Base-by-base conservation (phyloP, 2,329 filamentous ascomycete genomes). In the Aspergillus vadensis region DNA sequence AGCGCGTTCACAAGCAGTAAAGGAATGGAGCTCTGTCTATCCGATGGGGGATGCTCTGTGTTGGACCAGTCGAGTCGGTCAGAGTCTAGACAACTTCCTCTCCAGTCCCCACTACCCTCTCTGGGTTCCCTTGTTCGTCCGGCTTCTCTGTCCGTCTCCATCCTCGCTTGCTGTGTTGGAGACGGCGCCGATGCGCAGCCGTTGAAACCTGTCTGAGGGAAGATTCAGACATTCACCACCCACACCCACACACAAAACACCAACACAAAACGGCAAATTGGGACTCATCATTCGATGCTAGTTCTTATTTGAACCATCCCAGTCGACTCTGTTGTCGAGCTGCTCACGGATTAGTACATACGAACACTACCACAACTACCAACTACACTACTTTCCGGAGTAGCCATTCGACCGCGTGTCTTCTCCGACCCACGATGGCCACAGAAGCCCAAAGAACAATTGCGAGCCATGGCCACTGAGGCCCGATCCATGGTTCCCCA, bases 21-120 rank as follows among this genome's bases (percentile, higher is more conserved):
- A 51, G 36, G 52, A 57, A 36, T 36, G 53, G 59, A 57, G 53
- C 53, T 44, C 10, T 55, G 52, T 55, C 39, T 21, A 19, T 55
- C 51, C 41, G 57, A 64, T 58, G 53, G 62, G 51, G 59, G 12
- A 36, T 36, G 32, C 32, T 38, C 62, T 55, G 59, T 57, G 58
- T 57, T 61, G 51, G 62, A 67, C 60, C 62, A 64, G 63, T 67
- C 64, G 61, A 65, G 64, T 67, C 65, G 62, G 62, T 65, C 58
- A 54, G 64, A 67, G 64, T 66, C 65, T 66, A 67, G 65, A 66
- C 60, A 56, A 44, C 47, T 36, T 58, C 32, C 47, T 50, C 47
- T 30, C 47, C 47, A 27, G 23, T 30, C 47, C n/a, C 47, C 47
- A 50, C 47, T 48, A 51, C 25, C 21, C 47, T 7, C 47, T 4